Evolutionary conservation across 805 yeast species (phyloP).

Genomic region (Zygotorulaspora florentina): DNA sequence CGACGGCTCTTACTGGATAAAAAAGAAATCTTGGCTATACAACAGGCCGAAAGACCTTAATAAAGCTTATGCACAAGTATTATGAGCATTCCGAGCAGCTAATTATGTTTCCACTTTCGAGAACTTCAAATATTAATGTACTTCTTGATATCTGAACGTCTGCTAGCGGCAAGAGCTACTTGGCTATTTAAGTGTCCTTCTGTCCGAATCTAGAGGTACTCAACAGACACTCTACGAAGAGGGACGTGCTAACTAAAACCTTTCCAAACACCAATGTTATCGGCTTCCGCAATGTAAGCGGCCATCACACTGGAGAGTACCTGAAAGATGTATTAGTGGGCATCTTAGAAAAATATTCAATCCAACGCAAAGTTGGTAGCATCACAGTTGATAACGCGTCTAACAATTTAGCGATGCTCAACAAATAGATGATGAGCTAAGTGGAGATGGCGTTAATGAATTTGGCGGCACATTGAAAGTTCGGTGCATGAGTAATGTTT

Average conservation of each 20-base stretch:
- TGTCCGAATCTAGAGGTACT: slow-evolving; percentile 2
- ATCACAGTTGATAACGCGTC: slow-evolving; percentile 4
- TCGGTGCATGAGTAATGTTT: slow-evolving; percentile 5
- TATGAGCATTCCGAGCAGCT: slow-evolving; percentile 3
- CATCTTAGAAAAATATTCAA: background rate
- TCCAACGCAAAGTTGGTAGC: slow-evolving; percentile 2
- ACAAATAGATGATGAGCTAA: slow-evolving; percentile 2
- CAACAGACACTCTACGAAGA: background rate
- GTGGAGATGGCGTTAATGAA: slow-evolving; percentile 1
- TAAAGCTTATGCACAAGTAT: background rate
- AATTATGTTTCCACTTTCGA: slow-evolving; percentile 1
- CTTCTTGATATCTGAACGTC: slow-evolving; percentile 6
- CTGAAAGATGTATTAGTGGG: slow-evolving; percentile 1
- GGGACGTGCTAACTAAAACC: background rate
- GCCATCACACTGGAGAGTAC: slow-evolving; percentile 4
- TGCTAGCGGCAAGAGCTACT: slow-evolving; percentile 1
- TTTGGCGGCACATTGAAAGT: slow-evolving; percentile 2
- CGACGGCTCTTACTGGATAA: background rate
- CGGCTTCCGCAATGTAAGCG: background rate
- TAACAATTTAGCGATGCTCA: slow-evolving; percentile 1
- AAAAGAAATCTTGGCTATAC: background rate
- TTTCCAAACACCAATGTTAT: slow-evolving; percentile 1
- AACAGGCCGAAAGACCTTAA: background rate
- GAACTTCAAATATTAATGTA: slow-evolving; percentile 6
- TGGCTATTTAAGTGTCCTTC: slow-evolving; percentile 4